Conservation (phyloP, 768 basidiomycete genomes). For the Termitomyces sp. region DNA sequence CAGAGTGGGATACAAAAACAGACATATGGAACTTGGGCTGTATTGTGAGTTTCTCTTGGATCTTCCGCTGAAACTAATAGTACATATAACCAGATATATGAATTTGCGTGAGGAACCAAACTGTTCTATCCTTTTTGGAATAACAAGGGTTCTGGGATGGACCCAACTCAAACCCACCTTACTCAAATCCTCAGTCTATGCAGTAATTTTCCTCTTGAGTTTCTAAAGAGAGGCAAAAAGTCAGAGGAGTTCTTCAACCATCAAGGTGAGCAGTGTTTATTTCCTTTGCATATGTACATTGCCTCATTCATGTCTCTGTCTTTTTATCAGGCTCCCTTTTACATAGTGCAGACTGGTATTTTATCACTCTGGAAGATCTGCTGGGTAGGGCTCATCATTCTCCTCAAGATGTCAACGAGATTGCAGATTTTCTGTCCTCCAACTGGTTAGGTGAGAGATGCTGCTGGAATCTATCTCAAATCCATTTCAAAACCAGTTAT, state of each 20-base stretch:
- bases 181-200: not conserved
- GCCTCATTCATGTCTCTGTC: not conserved
- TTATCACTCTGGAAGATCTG: not conserved
- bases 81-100: not conserved
- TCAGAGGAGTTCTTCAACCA: not conserved
- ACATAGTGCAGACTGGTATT: not conserved
- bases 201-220: not conserved
- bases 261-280: not conserved
- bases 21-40: not conserved
- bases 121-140: not conserved
- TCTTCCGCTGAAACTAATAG: not conserved
- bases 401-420: not conserved
- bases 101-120: not conserved
- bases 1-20: constrained; percentile 3
- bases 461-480: no score
- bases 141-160: not conserved
- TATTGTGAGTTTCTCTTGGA: not conserved
- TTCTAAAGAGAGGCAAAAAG: not conserved
- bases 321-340: not conserved
- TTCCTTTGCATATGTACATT: not conserved
- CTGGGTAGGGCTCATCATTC: not conserved
- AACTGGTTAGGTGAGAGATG: no score
- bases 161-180: not conserved
- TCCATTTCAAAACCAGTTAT: no score
- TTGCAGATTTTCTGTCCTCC: not conserved